Base-by-base conservation (phyloP, 2,329 filamentous ascomycete species). In the Orbilia javanica region DNA sequence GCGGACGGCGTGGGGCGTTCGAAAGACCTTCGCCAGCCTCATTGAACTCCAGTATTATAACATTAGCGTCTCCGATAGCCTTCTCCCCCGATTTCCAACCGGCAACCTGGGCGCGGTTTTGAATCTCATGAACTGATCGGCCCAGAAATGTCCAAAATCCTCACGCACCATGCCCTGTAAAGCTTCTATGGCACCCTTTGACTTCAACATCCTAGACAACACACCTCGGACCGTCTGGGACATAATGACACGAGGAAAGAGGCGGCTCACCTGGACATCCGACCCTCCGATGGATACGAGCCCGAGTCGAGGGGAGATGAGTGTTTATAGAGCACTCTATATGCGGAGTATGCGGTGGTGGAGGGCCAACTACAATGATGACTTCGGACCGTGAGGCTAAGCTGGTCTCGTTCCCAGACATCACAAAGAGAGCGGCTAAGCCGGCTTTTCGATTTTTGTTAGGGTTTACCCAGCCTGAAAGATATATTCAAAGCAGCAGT, bases 141-240 rank as follows among this genome's bases (percentile, higher is more conserved):
- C 34, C 7, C 3, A 27, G 3, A 60, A 36, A 39, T 39, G 11
- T 10, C 62, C n/a, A 18, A 50, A 25, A 22, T 7, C 20, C 46
- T 50, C 46, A 10, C 13, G 29, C 18, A 13, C 13, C 46, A 68
- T 68, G 65, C 65, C 65, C n/a, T 68, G 65, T 27, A 68, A 48
- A 46, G 65, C 65, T 18, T 42, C 39, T 29, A 68, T 29, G 1
- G 36, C n/a, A 22, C 65, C 65, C 42, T 31, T 68, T 53, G 50
- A 68, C 25, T 68, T 68, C 20, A 60, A 60, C 8, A 25, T 68
- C 50, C 65, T 31, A 25, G 50, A 68, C 39, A 55, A 46, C 20
- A 68, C 65, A 13, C 65, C 65, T 42, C 65, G 31, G 4, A 13
- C 39, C 1, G 65, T 68, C 18, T 68, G 65, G 65, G 65, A 68